phyloP scores from a whole-genome alignment of 2,329 filamentous ascomycete genomes.

The Thielaviopsis populi region DNA sequence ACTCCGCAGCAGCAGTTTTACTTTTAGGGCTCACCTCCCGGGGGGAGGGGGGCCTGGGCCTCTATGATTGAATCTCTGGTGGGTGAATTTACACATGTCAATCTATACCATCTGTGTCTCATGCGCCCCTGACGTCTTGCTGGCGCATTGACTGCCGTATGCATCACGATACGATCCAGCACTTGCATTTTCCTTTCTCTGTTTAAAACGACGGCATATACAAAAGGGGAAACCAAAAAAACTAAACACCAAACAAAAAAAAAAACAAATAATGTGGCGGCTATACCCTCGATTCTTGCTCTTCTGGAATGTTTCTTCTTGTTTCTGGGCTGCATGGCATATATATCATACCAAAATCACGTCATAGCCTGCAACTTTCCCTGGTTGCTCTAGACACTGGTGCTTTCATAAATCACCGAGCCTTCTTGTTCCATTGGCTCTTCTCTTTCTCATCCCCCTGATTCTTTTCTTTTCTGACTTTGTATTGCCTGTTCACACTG shows the following conservation, averaged over 20 bases:
- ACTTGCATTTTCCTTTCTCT: neutral
- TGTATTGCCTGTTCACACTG: conserved; percentile 4
- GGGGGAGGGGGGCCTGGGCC: neutral
- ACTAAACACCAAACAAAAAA: neutral
- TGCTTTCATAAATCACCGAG: neutral
- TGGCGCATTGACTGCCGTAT: too few species aligned
- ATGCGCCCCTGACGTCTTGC: too few species aligned
- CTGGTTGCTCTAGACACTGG: neutral
- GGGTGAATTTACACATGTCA: neutral
- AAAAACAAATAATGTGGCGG: neutral
- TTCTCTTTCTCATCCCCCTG: neutral
- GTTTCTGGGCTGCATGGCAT: neutral
- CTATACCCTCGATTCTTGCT: conserved; percentile 9
- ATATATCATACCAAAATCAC: neutral
- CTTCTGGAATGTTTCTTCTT: neutral
- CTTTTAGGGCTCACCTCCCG: conserved; percentile 28
- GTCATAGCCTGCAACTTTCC: neutral
- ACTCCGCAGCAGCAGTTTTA: conserved; percentile 43
- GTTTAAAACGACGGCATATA: neutral
- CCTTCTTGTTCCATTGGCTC: conserved; percentile 2
- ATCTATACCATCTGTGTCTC: too few species aligned
- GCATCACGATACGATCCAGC: too few species aligned
- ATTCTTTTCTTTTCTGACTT: neutral
- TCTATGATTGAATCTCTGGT: neutral
- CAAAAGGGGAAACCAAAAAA: neutral